Base-by-base conservation (phyloP, 805 yeast species). In the Myxozyma lipomycoides region DNA sequence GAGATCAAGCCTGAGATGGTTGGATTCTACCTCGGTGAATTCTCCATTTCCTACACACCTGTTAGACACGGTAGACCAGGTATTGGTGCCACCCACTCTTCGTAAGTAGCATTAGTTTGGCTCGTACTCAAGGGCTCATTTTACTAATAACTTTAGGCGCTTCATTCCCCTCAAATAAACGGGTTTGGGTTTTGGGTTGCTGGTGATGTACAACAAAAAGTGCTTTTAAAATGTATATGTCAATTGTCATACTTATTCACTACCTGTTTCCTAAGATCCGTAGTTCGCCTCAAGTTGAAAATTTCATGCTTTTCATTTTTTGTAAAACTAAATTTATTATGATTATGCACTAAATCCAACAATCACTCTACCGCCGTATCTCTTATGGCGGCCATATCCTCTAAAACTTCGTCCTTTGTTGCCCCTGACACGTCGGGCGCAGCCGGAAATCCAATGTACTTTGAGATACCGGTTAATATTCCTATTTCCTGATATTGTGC, bases 21-120 rank as follows among this genome's bases (percentile, higher is more conserved):
- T 74, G 98, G 98, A 75, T 96, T 91, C 86, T 93, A 93, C 95
- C 86, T 93, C 71, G 99, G 97, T 81, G 99, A 93, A 82, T 93
- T 93, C 88, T 91, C 98, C 71, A 93, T 93, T 78, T 81, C 98
- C 70, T 93, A 93, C 83, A 86, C 95, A 77, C 98, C 99, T 74
- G 97, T 91, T 75, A 88, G 95, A 83, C 99, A 95, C 83, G 97
- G 97, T 84, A 84, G 93, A 81, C 90, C 95, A 70, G 95, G 90
- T 83, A 78, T 79, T 56, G 73, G 73, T 61, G 69, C 71, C 46
- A 63, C 71, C 55, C 74, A 78, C 71, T 79, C 85, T 77, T 77
- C 85, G 43, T 38, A 38, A 28, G 48, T 45, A 6, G 17, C 22
- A 28, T 28, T n/a, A 18, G 12, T 7, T 22, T 22, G 10, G 28